Conservation (phyloP, 371 early-diverging fungal genomes). For the Mortierella sp. region DNA sequence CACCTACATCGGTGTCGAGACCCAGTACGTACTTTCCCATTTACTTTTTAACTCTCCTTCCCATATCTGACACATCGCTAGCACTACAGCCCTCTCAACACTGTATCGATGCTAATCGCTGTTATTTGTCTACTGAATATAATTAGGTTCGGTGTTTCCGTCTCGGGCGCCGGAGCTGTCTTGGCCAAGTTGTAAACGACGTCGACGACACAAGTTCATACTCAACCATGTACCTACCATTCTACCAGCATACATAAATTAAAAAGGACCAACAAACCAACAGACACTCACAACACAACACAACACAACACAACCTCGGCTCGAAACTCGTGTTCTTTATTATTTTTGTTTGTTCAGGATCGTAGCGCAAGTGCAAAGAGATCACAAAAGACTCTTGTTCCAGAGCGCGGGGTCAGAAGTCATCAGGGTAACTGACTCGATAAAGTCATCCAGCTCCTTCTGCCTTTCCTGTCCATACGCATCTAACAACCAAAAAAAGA, state of each 20-base stretch:
- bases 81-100: no score
- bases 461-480: slow-evolving; percentile 13
- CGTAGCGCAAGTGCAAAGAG: no score
- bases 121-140: neutral
- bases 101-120: neutral
- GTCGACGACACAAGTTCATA: neutral
- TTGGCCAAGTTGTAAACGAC: slow-evolving; percentile 62
- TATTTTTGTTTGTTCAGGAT: neutral
- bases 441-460: neutral
- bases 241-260: neutral
- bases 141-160: slow-evolving; percentile 60
- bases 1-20: slow-evolving; percentile 82
- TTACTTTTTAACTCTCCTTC: no score
- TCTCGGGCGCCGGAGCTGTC: slow-evolving; percentile 64
- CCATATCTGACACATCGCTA: no score
- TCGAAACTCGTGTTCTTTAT: neutral
- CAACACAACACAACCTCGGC: neutral
- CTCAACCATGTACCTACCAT: neutral
- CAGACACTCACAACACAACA: neutral
- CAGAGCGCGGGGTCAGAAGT: slow-evolving; percentile 1
- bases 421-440: slow-evolving; percentile 10
- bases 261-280: no score
- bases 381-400: slow-evolving; percentile 21
- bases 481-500: neutral
- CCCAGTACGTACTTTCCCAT: slow-evolving; percentile 32